Percentiles rank a stretch among this genome's conserved stretches.
Evolutionary conservation across 257 asterid genomes (phyloP).

Genomic region (Thymus quinquecostatus): DNA sequence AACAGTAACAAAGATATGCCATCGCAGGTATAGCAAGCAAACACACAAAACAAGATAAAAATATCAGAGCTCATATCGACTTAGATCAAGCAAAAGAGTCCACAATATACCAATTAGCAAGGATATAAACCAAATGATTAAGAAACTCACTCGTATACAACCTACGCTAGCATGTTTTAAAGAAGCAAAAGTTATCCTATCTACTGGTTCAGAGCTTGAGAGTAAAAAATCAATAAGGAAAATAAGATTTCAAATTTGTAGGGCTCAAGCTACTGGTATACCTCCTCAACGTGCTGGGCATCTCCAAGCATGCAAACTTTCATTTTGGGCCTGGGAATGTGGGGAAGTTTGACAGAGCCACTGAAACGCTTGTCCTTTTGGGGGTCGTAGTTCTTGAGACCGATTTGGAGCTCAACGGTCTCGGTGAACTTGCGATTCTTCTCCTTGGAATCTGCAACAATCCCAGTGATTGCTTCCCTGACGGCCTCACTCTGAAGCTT

Average conservation of each 20-base stretch:
- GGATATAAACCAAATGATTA: too few relatives aligned
- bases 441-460: slow-evolving; percentile 38
- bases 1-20: not conserved
- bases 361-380: slow-evolving; percentile 64
- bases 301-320: slow-evolving; percentile 58
- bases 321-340: slow-evolving; percentile 56
- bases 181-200: too few relatives aligned
- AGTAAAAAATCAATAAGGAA: too few relatives aligned
- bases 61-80: too few relatives aligned
- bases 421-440: slow-evolving; percentile 53
- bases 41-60: not conserved
- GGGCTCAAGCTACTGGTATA: not conserved
- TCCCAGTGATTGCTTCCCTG: slow-evolving; percentile 47
- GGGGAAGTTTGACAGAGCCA: slow-evolving; percentile 58
- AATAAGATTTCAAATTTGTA: too few relatives aligned
- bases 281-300: slow-evolving; percentile 65
- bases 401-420: slow-evolving; percentile 60
- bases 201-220: too few relatives aligned
- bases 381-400: slow-evolving; percentile 60
- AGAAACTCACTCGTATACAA: too few relatives aligned
- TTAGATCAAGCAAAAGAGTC: too few relatives aligned
- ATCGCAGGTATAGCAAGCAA: not conserved
- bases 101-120: not conserved
- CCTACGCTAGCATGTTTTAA: too few relatives aligned
- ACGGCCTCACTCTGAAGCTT: slow-evolving; percentile 60